Percentiles rank a stretch among this genome's conserved stretches.
phyloP scores from a whole-genome alignment of 2,329 filamentous ascomycete genomes.

The Phialocephala subalpina region DNA sequence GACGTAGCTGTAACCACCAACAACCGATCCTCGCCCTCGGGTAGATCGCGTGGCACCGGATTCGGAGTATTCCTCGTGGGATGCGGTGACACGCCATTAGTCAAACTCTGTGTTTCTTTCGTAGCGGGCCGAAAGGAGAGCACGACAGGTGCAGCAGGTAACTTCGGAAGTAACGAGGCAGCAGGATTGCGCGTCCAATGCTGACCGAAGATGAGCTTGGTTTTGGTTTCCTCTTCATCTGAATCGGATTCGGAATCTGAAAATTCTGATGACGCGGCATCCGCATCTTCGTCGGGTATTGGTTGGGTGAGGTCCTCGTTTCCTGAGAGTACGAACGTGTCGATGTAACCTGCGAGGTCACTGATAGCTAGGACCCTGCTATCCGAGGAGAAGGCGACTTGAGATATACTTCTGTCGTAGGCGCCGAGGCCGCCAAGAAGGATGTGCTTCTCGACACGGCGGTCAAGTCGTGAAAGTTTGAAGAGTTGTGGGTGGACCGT shows the following conservation, averaged over 20 bases:
- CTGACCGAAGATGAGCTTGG: constrained; percentile 62
- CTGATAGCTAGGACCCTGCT: constrained; percentile 80
- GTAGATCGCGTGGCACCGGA: constrained; percentile 55
- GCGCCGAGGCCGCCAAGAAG: constrained; percentile 72
- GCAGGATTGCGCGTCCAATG: constrained; percentile 80
- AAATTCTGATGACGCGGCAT: constrained; percentile 42
- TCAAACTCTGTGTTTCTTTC: constrained; percentile 39
- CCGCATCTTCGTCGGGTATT: constrained; percentile 46
- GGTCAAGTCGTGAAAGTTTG: constrained; percentile 60
- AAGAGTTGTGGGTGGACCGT: constrained; percentile 52
- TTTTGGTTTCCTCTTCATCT: constrained; percentile 58
- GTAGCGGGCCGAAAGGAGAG: constrained; percentile 69
- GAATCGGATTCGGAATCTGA: constrained; percentile 54
- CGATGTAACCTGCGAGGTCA: constrained; percentile 85
- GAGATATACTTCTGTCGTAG: constrained; percentile 80
- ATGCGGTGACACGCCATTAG: constrained; percentile 49
- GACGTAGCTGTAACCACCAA: constrained; percentile 70
- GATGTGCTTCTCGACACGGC: constrained; percentile 61
- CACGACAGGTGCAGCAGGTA: constrained; percentile 69
- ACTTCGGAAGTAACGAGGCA: constrained; percentile 72
- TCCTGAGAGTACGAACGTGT: constrained; percentile 81
- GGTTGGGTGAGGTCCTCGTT: constrained; percentile 57
- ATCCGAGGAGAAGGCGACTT: constrained; percentile 80
- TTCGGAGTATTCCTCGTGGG: constrained; percentile 41
- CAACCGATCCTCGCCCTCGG: constrained; percentile 60